Conservation (phyloP, 352 stramenopile genomes). For the Phytopythium litorale region DNA sequence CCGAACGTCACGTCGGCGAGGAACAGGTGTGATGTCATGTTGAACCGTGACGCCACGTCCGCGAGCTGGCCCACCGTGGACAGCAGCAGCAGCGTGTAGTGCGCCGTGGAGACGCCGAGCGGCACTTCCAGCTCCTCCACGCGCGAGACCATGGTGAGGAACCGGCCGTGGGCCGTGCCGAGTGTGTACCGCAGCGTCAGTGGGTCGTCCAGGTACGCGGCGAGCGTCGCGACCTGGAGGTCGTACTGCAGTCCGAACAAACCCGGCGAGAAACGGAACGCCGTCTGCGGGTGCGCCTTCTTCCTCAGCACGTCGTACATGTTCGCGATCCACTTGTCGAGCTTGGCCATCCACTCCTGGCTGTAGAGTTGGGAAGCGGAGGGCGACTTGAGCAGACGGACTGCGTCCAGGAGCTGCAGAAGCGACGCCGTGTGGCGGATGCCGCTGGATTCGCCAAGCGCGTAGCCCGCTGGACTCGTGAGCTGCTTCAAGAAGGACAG, state of each 20-base stretch:
- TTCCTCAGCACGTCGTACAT: background rate
- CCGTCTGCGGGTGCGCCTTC: slow-evolving; percentile 13
- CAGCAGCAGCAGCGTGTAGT: slow-evolving; percentile 32
- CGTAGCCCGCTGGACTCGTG: slow-evolving; percentile 12
- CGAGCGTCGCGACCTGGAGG: slow-evolving; percentile 33
- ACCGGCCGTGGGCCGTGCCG: slow-evolving; percentile 40
- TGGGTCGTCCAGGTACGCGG: slow-evolving; percentile 42
- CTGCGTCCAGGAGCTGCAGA: slow-evolving; percentile 29
- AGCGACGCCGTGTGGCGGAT: slow-evolving; percentile 30
- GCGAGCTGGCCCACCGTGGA: slow-evolving; percentile 22
- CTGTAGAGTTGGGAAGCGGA: background rate
- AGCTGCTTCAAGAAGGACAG: slow-evolving; percentile 26
- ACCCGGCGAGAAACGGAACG: slow-evolving; percentile 23
- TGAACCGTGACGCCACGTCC: slow-evolving; percentile 26
- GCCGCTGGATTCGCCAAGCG: slow-evolving; percentile 14
- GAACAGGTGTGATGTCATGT: slow-evolving; percentile 35
- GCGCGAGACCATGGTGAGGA: slow-evolving; percentile 37
- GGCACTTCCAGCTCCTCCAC: slow-evolving; percentile 28
- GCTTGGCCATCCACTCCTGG: slow-evolving; percentile 1
- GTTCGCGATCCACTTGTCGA: slow-evolving; percentile 4
- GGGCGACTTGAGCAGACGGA: slow-evolving; percentile 27
- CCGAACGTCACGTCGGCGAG: slow-evolving; percentile 35
- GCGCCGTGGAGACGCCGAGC: slow-evolving; percentile 17
- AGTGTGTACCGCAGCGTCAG: slow-evolving; percentile 29
- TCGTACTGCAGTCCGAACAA: slow-evolving; percentile 47